Evolutionary conservation across 805 yeast species (phyloP).

Genomic region (Lipomyces kockii): DNA sequence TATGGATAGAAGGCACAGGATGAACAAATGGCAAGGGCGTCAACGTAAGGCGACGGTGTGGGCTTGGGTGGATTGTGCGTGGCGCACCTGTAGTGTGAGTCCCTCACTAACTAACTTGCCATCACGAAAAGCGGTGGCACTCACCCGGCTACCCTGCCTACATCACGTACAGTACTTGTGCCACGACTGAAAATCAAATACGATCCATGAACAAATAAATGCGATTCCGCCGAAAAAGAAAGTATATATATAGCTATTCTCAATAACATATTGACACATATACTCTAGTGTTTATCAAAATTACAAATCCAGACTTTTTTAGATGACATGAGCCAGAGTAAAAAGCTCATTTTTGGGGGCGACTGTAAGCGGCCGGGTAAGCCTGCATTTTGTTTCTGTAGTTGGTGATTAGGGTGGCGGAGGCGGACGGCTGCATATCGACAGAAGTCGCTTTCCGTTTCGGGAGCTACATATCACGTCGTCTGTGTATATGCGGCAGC

Average conservation of each 20-base stretch:
- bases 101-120: conserved; percentile 1
- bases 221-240: neutral
- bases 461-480: neutral
- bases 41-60: too few relatives aligned
- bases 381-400: neutral
- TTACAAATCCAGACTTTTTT: too few relatives aligned
- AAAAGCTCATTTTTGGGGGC: too few relatives aligned
- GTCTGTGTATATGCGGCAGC: neutral
- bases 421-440: neutral
- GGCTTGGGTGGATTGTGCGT: neutral
- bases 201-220: neutral
- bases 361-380: neutral
- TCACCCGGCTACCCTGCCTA: neutral
- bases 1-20: neutral
- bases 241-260: too few relatives aligned
- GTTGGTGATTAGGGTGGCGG: neutral
- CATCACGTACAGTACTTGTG: neutral
- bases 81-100: neutral
- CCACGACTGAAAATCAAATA: neutral
- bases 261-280: neutral
- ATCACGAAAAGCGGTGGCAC: neutral
- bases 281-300: neutral
- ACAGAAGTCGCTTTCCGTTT: neutral
- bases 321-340: neutral
- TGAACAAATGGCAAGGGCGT: neutral